These are phyloP conservation scores for Trichoderma erinaceum DNA, from an alignment of 495 filamentous ascomycete genomes.

Conservation along the genomic window DNA sequence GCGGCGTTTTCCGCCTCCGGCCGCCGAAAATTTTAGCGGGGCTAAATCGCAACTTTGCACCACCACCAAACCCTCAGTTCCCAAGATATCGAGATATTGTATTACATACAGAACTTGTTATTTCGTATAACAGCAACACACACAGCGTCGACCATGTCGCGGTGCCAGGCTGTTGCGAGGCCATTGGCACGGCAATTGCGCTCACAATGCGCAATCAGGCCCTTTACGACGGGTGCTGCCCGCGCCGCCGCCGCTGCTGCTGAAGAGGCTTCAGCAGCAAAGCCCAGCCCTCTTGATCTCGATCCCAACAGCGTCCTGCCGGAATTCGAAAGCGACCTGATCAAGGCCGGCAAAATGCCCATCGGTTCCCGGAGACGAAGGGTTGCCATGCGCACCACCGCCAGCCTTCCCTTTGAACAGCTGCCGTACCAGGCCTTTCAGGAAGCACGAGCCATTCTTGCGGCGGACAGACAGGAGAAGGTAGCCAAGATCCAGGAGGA, in stretches of 20 bases:
- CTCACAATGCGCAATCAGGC: conserved; percentile 32
- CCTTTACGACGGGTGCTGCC: conserved; percentile 32
- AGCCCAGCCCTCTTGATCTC: conserved; percentile 28
- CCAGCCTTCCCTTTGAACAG: conserved; percentile 81
- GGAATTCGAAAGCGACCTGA: conserved; percentile 54
- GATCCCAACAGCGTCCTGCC: conserved; percentile 32
- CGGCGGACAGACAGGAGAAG: conserved; percentile 77
- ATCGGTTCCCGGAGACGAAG: conserved; percentile 80
- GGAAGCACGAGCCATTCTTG: conserved; percentile 79
- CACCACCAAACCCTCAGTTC: not conserved
- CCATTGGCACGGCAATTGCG: conserved; percentile 60
- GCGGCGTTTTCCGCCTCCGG: conserved; percentile 24
- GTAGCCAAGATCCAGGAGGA: conserved; percentile 55
- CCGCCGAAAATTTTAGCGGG: conserved; percentile 34
- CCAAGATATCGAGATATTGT: not conserved
- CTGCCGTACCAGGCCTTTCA: conserved; percentile 96
- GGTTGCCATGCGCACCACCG: conserved; percentile 61
- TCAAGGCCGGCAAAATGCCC: conserved; percentile 51
- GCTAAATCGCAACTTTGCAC: conserved; percentile 28
- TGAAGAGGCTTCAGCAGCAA: conserved; percentile 10
- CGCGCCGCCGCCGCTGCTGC: conserved; percentile 18
- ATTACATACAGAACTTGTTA: not conserved
- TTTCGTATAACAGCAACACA: not conserved
- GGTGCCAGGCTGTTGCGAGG: conserved; percentile 61
- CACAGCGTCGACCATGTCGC: conserved; percentile 48